phyloP scores from a whole-genome alignment of 805 yeast species.

The Wickerhamomyces queroliae region DNA sequence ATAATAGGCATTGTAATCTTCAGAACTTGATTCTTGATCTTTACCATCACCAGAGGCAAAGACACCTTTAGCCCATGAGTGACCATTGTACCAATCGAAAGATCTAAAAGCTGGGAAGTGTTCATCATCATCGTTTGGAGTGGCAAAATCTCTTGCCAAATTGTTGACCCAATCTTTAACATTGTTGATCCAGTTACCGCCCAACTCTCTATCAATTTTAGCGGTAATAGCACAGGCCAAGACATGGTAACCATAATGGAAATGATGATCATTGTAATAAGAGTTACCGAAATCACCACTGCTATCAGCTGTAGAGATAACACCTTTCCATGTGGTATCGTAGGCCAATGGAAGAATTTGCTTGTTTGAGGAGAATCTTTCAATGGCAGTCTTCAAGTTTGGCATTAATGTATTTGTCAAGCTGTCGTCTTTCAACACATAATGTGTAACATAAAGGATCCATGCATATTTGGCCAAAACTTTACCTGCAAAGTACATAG shows the following conservation, averaged over 20 bases:
- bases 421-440: slow-evolving; percentile 49
- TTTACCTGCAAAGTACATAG: slow-evolving; percentile 91
- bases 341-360: slow-evolving; percentile 74
- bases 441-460: slow-evolving; percentile 67
- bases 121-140: slow-evolving; percentile 46
- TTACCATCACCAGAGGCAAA: slow-evolving; percentile 70
- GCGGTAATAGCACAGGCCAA: slow-evolving; percentile 65
- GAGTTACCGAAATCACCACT: slow-evolving; percentile 69
- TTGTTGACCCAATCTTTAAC: slow-evolving; percentile 48
- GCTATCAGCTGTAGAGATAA: slow-evolving; percentile 60
- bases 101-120: slow-evolving; percentile 62
- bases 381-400: slow-evolving; percentile 61
- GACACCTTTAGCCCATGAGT: slow-evolving; percentile 75
- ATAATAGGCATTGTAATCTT: slow-evolving; percentile 67
- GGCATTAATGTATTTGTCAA: slow-evolving; percentile 48
- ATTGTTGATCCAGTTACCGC: slow-evolving; percentile 49
- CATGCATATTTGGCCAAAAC: slow-evolving; percentile 86
- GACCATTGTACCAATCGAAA: slow-evolving; percentile 75
- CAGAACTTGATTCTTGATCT: slow-evolving; percentile 70
- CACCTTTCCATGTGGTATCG: slow-evolving; percentile 75
- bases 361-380: slow-evolving; percentile 59
- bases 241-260: slow-evolving; percentile 71
- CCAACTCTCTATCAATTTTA: slow-evolving; percentile 42
- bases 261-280: slow-evolving; percentile 70
- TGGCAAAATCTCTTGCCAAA: slow-evolving; percentile 62